Base-by-base conservation (phyloP, 1,284 basidiomycete genomes). In the Rhodotorula sp. region DNA sequence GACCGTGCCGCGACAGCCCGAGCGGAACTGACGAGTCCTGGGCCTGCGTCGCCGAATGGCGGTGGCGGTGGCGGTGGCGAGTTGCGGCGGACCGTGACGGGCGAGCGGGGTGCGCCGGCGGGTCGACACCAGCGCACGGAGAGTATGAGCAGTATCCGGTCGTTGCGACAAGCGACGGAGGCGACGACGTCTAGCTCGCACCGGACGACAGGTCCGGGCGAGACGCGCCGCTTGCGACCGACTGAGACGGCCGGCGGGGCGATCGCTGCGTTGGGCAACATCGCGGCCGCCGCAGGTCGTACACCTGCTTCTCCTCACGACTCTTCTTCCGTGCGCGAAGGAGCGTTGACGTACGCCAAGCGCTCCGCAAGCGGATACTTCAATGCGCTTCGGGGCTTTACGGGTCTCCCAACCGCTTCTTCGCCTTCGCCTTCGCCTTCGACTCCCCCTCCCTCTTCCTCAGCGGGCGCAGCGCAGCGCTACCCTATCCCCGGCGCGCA, bases 311-410 rank as follows among this genome's bases (percentile, higher is more conserved):
- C 51, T 9, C 53, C 47, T 44, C 40, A 44, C 40, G 40, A 44
- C 13, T 44, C 40, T 7, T 44, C 40, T 4, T 3, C 40, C 0
- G 37, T 44, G 13, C 55, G 48, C 16, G 56, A 53, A 48, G 57
- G 64, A 1, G 68, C 64, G 4, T n/a, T 70, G 20, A 64, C 66
- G 31, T 51, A 59, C 20, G 70, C 67, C 31, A 74, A 65, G 52
- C 67, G 70, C 2, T 62, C 59, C 26, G 72, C 65, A 8, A 72
- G 72, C 47, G 73, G 73, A 4, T 72, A 72, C 68, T 74, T 74
- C 60, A 69, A 67, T 22, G 59, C 64, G 2, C 37, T 72, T 7
- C 47, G 70, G 6, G 70, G 70, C 13, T 59, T 72, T 20, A 69
- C 70, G 6, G 54, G 51, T 2, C 47, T 70, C 1, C 64, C 66